phyloP scores from a whole-genome alignment of 139 green algal species.

The Chlamydomonas schloesseri region DNA sequence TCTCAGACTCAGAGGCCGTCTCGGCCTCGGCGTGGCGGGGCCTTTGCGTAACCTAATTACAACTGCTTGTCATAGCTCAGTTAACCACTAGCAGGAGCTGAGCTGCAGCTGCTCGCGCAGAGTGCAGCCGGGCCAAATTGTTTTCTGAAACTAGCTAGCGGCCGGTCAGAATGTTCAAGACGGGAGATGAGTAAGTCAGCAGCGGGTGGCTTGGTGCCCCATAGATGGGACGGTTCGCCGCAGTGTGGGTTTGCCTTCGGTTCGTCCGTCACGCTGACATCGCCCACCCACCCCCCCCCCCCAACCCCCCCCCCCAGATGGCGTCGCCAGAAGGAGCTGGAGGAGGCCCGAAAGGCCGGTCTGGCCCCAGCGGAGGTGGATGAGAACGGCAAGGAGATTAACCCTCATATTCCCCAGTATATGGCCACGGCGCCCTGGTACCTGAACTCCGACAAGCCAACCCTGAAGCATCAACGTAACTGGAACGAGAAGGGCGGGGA shows the following conservation, averaged over 20 bases:
- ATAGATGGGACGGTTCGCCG: neutral
- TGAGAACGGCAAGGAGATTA: conserved; percentile 99
- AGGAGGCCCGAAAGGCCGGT: conserved; percentile 97
- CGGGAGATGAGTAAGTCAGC: conserved; percentile 26
- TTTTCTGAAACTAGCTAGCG: neutral
- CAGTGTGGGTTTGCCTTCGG: too few species aligned
- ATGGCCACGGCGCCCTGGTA: conserved; percentile 99
- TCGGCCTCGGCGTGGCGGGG: too few species aligned
- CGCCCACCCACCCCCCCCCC: neutral
- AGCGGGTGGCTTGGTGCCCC: neutral
- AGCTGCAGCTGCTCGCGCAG: too few species aligned
- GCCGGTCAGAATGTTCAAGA: conserved; percentile 36
- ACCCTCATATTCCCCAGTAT: conserved; percentile 99
- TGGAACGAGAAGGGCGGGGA: conserved; percentile 84
- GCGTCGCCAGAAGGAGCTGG: conserved; percentile 87
- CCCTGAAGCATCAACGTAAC: conserved; percentile 98
- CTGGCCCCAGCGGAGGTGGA: conserved; percentile 93
- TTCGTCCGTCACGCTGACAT: too few species aligned
- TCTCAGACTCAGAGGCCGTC: too few species aligned
- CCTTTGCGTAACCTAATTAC: too few species aligned
- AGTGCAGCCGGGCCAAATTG: too few species aligned
- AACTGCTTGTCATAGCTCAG: too few species aligned
- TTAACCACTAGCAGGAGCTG: too few species aligned
- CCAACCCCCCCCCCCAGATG: conserved; percentile 14
- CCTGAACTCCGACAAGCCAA: conserved; percentile 85